Base-by-base conservation (phyloP, 106 monocot species). In the Xerophyta viscosa region DNA sequence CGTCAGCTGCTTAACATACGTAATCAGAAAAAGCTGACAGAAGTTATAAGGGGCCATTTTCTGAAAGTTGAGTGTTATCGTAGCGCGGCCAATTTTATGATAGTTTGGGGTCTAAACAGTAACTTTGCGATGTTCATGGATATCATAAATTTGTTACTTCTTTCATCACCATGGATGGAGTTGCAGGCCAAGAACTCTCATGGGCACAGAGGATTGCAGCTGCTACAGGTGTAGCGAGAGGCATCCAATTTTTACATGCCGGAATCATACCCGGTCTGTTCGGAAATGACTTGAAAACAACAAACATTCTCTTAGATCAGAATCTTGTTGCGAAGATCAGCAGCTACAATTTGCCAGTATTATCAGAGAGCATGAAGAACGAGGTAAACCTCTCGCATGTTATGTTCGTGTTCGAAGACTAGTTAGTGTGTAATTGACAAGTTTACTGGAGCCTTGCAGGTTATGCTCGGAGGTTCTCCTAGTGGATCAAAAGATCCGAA, bases 131-230 rank as follows among this genome's bases (percentile, higher is more conserved):
- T n/a, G n/a, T n/a, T n/a, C n/a, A n/a, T n/a, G n/a, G n/a, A n/a
- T n/a, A n/a, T n/a, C n/a, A n/a, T n/a, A n/a, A n/a, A n/a, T n/a
- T n/a, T n/a, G n/a, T n/a, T n/a, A n/a, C n/a, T n/a, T n/a, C n/a
- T n/a, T n/a, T n/a, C n/a, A n/a, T n/a, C n/a, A 20, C 25, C 6
- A 46, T 17, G 79, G 83, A 72, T 57, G 77, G 68, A 50, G 60
- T 44, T 58, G 50, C 31, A 52, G 81, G 82, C 30, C 63, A 79
- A 26, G 74, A 62, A 50, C 70, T 98, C 27, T 74, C 77, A 22
- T 98, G 96, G 96, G 33, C 73, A 31, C 89, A 98, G 44, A 70
- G 96, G 46, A 81, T 89, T 70, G 58, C 73, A n/a, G 82, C 78
- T 27, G 96, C 88, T 22, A 86, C 82, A 61, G 89, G 89, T 20